These are phyloP conservation scores for Neurospora intermedia DNA, from an alignment of 495 filamentous ascomycete species.

Conservation along the genomic window DNA sequence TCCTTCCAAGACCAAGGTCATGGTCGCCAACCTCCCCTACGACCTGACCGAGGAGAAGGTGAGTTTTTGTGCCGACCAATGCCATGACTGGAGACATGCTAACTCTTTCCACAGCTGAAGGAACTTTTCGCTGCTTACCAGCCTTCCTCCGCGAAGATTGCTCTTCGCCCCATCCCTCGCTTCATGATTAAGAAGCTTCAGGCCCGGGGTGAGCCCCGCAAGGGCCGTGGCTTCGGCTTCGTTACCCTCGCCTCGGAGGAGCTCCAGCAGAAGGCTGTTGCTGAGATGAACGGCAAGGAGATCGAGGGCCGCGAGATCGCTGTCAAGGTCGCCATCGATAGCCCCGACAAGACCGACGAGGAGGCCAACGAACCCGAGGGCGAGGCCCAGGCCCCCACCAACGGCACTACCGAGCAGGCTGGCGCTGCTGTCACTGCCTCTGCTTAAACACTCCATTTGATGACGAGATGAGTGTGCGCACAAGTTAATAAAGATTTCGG, in stretches of 20 bases:
- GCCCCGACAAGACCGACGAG: constrained; percentile 95
- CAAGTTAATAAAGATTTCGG: constrained; percentile 14
- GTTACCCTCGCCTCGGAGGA: constrained; percentile 93
- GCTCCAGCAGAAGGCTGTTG: constrained; percentile 89
- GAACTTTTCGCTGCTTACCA: constrained; percentile 86
- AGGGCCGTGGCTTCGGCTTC: constrained; percentile 98
- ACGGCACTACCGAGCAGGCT: not conserved
- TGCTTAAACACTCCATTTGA: constrained; percentile 12
- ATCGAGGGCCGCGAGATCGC: constrained; percentile 98
- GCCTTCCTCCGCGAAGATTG: constrained; percentile 91
- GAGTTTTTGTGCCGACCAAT: not conserved
- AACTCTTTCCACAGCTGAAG: constrained; percentile 62
- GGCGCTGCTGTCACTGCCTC: constrained; percentile 1
- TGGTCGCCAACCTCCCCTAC: constrained; percentile 98
- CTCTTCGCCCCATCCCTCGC: constrained; percentile 92
- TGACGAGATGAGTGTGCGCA: constrained; percentile 16
- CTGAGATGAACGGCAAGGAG: constrained; percentile 98
- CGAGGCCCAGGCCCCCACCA: constrained; percentile 17
- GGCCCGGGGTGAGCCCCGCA: constrained; percentile 92
- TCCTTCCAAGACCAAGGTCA: constrained; percentile 98
- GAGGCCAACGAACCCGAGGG: constrained; percentile 46
- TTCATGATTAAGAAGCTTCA: constrained; percentile 99
- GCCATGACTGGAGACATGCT: constrained; percentile 18
- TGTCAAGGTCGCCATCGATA: constrained; percentile 99
- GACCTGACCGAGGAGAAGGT: constrained; percentile 97